Conservation (phyloP, 192 early-diverging fungal genomes). For the Kappamyces sp. region DNA sequence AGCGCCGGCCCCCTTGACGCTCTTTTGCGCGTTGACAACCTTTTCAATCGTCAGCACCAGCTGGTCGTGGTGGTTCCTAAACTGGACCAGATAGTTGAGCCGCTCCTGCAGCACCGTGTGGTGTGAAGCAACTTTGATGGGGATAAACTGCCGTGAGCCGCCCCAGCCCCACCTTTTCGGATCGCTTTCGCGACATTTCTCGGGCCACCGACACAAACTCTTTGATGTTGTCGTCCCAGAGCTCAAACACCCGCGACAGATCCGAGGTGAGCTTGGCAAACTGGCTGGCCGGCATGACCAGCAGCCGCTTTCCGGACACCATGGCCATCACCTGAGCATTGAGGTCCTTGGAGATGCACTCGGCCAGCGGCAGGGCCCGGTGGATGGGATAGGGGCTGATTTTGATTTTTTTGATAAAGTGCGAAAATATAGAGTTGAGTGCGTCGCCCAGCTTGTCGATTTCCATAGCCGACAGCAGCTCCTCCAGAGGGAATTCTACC, state of each 20-base stretch:
- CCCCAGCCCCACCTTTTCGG: constrained; percentile 54
- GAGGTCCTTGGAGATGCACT: constrained; percentile 91
- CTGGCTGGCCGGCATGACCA: constrained; percentile 88
- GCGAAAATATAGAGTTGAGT: constrained; percentile 79
- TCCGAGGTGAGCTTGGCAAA: constrained; percentile 83
- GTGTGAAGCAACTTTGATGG: constrained; percentile 87
- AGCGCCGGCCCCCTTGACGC: constrained; percentile 29
- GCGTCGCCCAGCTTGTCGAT: constrained; percentile 74
- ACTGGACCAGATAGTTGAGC: constrained; percentile 79
- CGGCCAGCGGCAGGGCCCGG: constrained; percentile 86
- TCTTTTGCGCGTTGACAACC: constrained; percentile 72
- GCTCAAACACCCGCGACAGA: constrained; percentile 80
- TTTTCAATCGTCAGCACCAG: constrained; percentile 92
- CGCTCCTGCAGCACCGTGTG: constrained; percentile 94
- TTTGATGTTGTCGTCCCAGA: constrained; percentile 93
- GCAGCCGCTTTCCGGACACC: constrained; percentile 79
- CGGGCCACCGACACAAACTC: constrained; percentile 94
- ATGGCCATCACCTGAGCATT: constrained; percentile 88
- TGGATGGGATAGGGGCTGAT: constrained; percentile 72
- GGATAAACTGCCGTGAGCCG: constrained; percentile 53
- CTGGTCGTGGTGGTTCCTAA: constrained; percentile 96
- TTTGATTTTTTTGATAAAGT: constrained; percentile 96
- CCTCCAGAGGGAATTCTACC: constrained; percentile 90
- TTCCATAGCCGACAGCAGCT: constrained; percentile 92
- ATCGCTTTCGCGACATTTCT: constrained; percentile 86